Base-by-base conservation (phyloP, 495 filamentous ascomycete species). In the Aspergillus saccharolyticus region DNA sequence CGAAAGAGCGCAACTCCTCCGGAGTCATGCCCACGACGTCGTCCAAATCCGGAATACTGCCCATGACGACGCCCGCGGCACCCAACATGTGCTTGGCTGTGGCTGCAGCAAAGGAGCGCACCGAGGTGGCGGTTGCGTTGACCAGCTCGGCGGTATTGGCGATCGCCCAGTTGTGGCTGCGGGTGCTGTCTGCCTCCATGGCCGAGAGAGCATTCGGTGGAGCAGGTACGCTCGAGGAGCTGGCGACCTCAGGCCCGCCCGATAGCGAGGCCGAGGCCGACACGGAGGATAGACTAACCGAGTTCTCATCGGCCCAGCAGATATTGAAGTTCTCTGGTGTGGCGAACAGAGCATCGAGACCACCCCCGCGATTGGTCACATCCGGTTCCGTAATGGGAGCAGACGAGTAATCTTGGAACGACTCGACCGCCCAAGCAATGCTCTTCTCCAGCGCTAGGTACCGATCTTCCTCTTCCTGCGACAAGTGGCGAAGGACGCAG, bases 401-500 rank as follows among this genome's bases (percentile, higher is more conserved):
- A 12, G 59, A 51, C 16, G 70, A 66, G 47, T 72, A 70, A 53
- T 70, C 69, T 46, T 68, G 61, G 58, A 69, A 70, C 0, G 63
- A 57, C 54, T 74, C 71, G 1, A 65, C 39, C 5, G 61, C 42
- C 21, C 58, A 60, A 18, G 77, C 73, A 48, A 88, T 73, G 50
- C 72, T 78, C 56, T 82, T 78, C 70, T 96, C 89, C 0, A 96
- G 78, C 52, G 83, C 77, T 15, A 97, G 73, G 57, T 89, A 93
- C 9, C 86, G 81, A 20, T 87, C 78, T 58, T 96, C 90, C 64
- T 95, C 89, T 25, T 89, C 86, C 15, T 78, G 66, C 12, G 81
- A 86, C 19, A 98, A 75, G 59, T 90, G 89, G 42, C 84, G 83
- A 24, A 97, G 77, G 53, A 88, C 86, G 54, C 86, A 83, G 4